These are phyloP conservation scores for Aethionema arabicum DNA, from an alignment of 345 rosid genomes.

Conservation along the genomic window DNA sequence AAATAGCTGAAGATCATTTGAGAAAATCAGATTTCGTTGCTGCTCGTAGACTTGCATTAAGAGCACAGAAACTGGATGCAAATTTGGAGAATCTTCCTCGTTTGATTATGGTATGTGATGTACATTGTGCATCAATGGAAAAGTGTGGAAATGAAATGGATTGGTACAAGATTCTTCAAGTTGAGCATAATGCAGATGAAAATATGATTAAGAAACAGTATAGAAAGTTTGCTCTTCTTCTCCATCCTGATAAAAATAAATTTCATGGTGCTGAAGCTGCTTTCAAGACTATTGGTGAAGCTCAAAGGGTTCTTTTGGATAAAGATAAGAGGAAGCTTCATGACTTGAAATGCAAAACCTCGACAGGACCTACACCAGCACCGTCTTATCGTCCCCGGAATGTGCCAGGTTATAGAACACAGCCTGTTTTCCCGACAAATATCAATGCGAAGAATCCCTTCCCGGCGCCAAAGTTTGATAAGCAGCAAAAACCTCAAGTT, in stretches of 20 bases:
- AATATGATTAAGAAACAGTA: constrained; percentile 78
- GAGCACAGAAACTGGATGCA: constrained; percentile 64
- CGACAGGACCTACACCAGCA: constrained; percentile 31
- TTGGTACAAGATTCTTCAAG: constrained; percentile 88
- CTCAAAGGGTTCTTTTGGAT: constrained; percentile 78
- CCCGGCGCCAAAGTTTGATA: constrained; percentile 36
- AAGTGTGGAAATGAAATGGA: constrained; percentile 68
- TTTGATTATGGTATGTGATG: constrained; percentile 79
- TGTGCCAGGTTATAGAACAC: constrained; percentile 23
- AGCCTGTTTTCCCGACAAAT: constrained; percentile 35
- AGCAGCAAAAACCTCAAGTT: constrained; percentile 39
- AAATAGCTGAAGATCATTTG: constrained; percentile 64
- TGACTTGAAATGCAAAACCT: constrained; percentile 51
- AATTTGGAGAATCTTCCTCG: constrained; percentile 62
- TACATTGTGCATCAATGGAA: constrained; percentile 68
- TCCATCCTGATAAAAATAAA: constrained; percentile 93
- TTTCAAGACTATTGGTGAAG: constrained; percentile 82
- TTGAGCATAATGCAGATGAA: constrained; percentile 62
- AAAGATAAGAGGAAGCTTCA: constrained; percentile 51
- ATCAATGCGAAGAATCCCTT: constrained; percentile 31
- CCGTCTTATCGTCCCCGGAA: constrained; percentile 44
- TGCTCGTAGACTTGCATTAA: constrained; percentile 64
- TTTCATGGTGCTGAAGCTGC: constrained; percentile 95
- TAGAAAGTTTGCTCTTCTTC: constrained; percentile 71
- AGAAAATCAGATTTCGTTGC: constrained; percentile 50